phyloP scores from a whole-genome alignment of 1,284 basidiomycete species.

The Pseudozyma sp. region DNA sequence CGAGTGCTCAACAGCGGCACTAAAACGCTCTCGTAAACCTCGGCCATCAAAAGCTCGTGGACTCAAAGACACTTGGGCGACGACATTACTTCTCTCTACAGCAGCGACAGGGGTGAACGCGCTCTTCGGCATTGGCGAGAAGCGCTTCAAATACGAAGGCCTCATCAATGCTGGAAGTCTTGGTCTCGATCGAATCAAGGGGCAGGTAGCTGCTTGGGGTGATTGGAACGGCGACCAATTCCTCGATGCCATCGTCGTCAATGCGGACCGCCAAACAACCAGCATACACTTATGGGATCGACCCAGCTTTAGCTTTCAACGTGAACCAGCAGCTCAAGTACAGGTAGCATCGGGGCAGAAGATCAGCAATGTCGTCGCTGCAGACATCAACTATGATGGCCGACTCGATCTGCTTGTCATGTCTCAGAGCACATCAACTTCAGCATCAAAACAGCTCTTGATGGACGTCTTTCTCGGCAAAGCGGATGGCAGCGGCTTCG shows the following conservation, averaged over 20 bases:
- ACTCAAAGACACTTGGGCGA: constrained; percentile 22
- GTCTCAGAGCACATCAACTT: constrained; percentile 64
- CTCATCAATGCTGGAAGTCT: constrained; percentile 83
- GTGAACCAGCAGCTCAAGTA: constrained; percentile 71
- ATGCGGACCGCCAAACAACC: constrained; percentile 78
- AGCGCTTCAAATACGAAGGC: constrained; percentile 86
- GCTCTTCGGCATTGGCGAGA: constrained; percentile 57
- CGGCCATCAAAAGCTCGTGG: constrained; percentile 17
- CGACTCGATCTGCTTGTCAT: constrained; percentile 89
- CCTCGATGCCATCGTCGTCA: constrained; percentile 83
- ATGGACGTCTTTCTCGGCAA: constrained; percentile 51
- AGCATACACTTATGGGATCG: constrained; percentile 86
- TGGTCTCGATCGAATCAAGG: constrained; percentile 77
- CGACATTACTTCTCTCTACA: constrained; percentile 29
- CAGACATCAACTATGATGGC: constrained; percentile 92
- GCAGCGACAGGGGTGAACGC: constrained; percentile 27
- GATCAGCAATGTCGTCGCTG: constrained; percentile 82
- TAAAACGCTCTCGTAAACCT: constrained; percentile 10
- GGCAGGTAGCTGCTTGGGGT: constrained; percentile 85
- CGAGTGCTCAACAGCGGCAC: constrained; percentile 29
- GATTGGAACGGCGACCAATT: constrained; percentile 90
- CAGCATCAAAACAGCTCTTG: constrained; percentile 18
- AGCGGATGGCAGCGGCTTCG: constrained; percentile 35
- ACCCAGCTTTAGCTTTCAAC: constrained; percentile 74
- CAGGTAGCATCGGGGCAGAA: constrained; percentile 44